A percentile compares a stretch with the other conserved stretches of the same genome.
These are phyloP conservation scores for Gigaspora rosea DNA, from an alignment of 192 early-diverging fungal genomes.

Conservation along the genomic window DNA sequence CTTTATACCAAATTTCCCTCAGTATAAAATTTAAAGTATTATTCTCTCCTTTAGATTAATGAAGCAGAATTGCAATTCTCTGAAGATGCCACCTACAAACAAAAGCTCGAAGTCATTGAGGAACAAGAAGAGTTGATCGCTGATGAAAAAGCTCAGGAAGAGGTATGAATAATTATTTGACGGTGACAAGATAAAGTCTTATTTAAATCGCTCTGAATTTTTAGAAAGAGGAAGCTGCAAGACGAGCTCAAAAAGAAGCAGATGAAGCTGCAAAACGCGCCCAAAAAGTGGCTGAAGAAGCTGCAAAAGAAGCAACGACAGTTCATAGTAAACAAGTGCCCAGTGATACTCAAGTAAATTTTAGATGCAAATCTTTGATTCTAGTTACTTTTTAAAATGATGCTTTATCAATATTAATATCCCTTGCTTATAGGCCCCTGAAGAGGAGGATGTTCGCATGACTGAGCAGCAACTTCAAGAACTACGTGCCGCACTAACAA, in stretches of 20 bases:
- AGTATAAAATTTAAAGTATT: neutral
- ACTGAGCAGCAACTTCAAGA: slow-evolving; percentile 59
- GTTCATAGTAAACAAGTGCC: slow-evolving; percentile 13
- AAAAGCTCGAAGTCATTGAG: slow-evolving; percentile 90
- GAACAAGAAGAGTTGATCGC: slow-evolving; percentile 97
- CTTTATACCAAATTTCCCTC: slow-evolving; percentile 10
- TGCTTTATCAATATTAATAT: no score
- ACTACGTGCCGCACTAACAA: slow-evolving; percentile 58
- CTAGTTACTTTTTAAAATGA: no score
- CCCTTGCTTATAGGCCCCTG: slow-evolving; percentile 2
- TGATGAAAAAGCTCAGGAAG: slow-evolving; percentile 90
- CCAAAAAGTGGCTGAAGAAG: slow-evolving; percentile 61
- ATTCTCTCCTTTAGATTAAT: slow-evolving; percentile 40
- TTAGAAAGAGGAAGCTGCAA: slow-evolving; percentile 61
- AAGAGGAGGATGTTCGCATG: slow-evolving; percentile 49
- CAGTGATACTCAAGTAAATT: neutral
- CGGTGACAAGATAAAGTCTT: no score
- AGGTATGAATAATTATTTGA: neutral
- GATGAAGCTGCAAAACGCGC: slow-evolving; percentile 47
- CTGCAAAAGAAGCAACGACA: slow-evolving; percentile 31
- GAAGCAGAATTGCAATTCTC: slow-evolving; percentile 89
- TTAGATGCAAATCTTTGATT: no score
- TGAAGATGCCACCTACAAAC: slow-evolving; percentile 88
- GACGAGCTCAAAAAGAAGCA: slow-evolving; percentile 60
- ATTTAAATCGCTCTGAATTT: no score